Base-by-base conservation (phyloP, 2,329 filamentous ascomycete genomes). In the Phyllosticta ampelicida region DNA sequence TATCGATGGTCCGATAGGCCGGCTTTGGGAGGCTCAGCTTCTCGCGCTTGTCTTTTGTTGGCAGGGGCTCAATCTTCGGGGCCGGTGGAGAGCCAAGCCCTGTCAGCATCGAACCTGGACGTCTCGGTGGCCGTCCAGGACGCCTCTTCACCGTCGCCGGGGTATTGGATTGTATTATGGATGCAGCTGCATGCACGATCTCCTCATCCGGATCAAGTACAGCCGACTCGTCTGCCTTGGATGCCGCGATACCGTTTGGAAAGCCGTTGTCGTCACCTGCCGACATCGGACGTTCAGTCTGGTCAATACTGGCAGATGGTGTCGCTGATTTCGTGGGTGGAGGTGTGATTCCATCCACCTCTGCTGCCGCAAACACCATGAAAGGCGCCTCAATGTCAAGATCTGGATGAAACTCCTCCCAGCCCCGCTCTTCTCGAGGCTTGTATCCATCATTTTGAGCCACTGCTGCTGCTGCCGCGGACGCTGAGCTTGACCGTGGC, bases 361-460 rank as follows among this genome's bases (percentile, higher is more conserved):
- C 89, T 62, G 94, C 86, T 1, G 90, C 85, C 53, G 81, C 84
- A 68, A 91, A 91, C 2, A 96, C 78, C 64, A 86, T 83, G 63
- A 96, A 86, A 3, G 82, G 83, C 11, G 81, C 81, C 59, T 96
- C 90, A 53, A 96, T 90, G 74, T 97, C 91, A 55, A 99, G 82
- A 66, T 96, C 89, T 0, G 90, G 90, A 72, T 99, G 94, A 63
- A 97, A 97, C 70, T 99, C 94, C 68, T 96, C 91, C 90, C 92
- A 99, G 55, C 90, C 89, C 62, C 92, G 85, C 75, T 99, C 94
- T 74, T 99, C 94, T 67, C 94, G 82, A 29, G 94, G 94, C 71
- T 99, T 99, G 74, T 97, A 97, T 54, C 92, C 91, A 76, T 97
- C 94, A 66, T 85, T 91, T 69, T 96, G 90, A 60, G 94, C 87